These are phyloP conservation scores for Aspergillus cejpii DNA, from an alignment of 2,329 filamentous ascomycete species.

Conservation along the genomic window DNA sequence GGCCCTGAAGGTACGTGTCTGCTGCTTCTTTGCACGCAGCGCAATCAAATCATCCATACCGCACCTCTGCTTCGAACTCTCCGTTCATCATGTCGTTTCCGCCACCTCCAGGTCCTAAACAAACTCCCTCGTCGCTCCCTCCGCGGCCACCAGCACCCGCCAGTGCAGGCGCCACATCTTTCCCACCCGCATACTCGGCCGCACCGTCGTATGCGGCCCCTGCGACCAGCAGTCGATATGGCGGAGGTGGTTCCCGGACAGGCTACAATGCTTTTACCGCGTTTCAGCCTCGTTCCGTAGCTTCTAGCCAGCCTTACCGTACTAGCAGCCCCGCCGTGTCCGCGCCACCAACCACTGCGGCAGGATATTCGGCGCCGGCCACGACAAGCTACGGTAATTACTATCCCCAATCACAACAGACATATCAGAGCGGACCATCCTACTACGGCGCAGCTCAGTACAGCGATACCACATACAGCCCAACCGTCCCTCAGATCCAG, in stretches of 20 bases:
- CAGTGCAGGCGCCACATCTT: slow-evolving; percentile 34
- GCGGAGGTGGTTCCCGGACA: slow-evolving; percentile 24
- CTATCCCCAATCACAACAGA: slow-evolving; percentile 37
- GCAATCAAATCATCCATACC: slow-evolving; percentile 24
- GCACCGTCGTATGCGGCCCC: slow-evolving; percentile 31
- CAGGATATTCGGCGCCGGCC: slow-evolving; percentile 35
- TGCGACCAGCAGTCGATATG: slow-evolving; percentile 27
- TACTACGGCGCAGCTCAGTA: slow-evolving; percentile 46
- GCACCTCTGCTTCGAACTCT: slow-evolving; percentile 31
- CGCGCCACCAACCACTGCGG: slow-evolving; percentile 29
- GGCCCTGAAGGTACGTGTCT: slow-evolving; percentile 41
- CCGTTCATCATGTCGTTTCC: slow-evolving; percentile 71
- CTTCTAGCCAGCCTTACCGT: slow-evolving; percentile 38
- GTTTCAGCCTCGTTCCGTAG: slow-evolving; percentile 57
- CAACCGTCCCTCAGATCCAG: slow-evolving; percentile 61
- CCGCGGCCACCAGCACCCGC: slow-evolving; percentile 64
- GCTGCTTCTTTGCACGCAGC: slow-evolving; percentile 28
- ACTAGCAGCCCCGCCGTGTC: slow-evolving; percentile 34
- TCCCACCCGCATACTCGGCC: slow-evolving; percentile 50
- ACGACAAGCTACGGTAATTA: slow-evolving; percentile 37
- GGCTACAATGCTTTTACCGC: slow-evolving; percentile 46
- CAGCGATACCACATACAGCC: slow-evolving; percentile 43
- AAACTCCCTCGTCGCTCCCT: slow-evolving; percentile 59
- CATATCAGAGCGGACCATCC: slow-evolving; percentile 29
- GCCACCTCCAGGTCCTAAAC: slow-evolving; percentile 67